A percentile compares a stretch with the other conserved stretches of the same genome.
phyloP scores from a whole-genome alignment of 1,284 basidiomycete species.

The Ustilago cynodontis region DNA sequence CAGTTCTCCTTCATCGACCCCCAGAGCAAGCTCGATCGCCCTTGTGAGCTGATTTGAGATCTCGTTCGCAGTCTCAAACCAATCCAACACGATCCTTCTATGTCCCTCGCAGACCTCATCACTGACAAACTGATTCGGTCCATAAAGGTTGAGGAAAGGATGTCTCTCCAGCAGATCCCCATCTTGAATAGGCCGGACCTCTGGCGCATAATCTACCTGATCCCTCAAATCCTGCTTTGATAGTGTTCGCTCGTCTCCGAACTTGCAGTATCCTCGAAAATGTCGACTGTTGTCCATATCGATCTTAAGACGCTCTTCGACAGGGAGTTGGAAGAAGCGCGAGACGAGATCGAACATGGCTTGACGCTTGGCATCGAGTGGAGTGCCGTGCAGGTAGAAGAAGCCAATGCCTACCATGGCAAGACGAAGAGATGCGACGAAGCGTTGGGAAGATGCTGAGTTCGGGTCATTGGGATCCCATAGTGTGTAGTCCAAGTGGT shows the following conservation, averaged over 20 bases:
- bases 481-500: constrained; percentile 43
- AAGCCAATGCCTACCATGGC: constrained; percentile 59
- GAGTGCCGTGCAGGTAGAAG: constrained; percentile 58
- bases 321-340: constrained; percentile 48
- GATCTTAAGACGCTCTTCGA: constrained; percentile 37
- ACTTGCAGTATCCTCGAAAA: constrained; percentile 60
- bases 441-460: constrained; percentile 24
- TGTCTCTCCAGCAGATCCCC: constrained; percentile 8
- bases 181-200: constrained; percentile 19
- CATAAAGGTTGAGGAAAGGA: constrained; percentile 53
- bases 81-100: constrained; percentile 33
- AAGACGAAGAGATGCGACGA: constrained; percentile 41
- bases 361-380: constrained; percentile 27
- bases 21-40: constrained; percentile 55
- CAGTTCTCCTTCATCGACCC: constrained; percentile 35
- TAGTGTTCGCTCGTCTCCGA: constrained; percentile 57
- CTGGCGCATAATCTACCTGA: constrained; percentile 48
- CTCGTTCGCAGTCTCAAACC: constrained; percentile 38
- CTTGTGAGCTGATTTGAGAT: constrained; percentile 48
- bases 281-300: constrained; percentile 51
- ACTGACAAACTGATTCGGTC: constrained; percentile 59
- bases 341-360: constrained; percentile 44
- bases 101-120: constrained; percentile 36
- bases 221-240: constrained; percentile 52
- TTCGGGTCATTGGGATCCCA: constrained; percentile 25